Evolutionary conservation across 805 yeast genomes (phyloP).

Genomic region (Hanseniaspora vineae): DNA sequence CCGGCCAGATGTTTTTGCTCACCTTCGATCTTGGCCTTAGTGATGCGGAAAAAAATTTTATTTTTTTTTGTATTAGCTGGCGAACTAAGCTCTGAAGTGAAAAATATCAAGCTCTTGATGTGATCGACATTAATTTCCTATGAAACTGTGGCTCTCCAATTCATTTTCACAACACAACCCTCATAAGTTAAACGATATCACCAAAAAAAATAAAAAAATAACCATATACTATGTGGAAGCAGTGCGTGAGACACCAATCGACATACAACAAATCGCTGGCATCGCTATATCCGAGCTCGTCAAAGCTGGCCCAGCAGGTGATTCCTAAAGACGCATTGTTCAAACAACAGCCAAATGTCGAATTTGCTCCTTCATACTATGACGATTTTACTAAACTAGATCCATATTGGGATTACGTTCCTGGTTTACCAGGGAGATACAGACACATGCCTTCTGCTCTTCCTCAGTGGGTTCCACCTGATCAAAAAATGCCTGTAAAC

Average conservation of each 20-base stretch:
- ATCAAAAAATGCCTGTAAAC: constrained; percentile 10
- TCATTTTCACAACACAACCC: neutral
- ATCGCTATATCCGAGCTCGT: constrained; percentile 49
- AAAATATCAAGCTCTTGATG: too few species aligned
- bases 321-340: constrained; percentile 50
- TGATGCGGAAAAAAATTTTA: too few species aligned
- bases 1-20: too few species aligned
- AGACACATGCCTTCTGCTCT: constrained; percentile 23
- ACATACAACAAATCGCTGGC: neutral
- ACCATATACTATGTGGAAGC: neutral
- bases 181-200: neutral
- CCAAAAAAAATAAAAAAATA: too few species aligned
- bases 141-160: too few species aligned
- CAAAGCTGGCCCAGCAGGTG: constrained; percentile 65
- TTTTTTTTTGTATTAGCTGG: too few species aligned
- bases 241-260: neutral
- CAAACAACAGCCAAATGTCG: constrained; percentile 30
- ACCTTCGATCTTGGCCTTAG: too few species aligned
- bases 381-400: constrained; percentile 64
- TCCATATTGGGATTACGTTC: constrained; percentile 57
- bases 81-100: too few species aligned
- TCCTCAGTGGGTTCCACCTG: constrained; percentile 39
- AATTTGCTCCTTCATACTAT: constrained; percentile 56
- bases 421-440: constrained; percentile 15
- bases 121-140: too few species aligned